These are phyloP conservation scores for Nadsonia commutata DNA, from an alignment of 1,139 yeast genomes.

Conservation along the genomic window DNA sequence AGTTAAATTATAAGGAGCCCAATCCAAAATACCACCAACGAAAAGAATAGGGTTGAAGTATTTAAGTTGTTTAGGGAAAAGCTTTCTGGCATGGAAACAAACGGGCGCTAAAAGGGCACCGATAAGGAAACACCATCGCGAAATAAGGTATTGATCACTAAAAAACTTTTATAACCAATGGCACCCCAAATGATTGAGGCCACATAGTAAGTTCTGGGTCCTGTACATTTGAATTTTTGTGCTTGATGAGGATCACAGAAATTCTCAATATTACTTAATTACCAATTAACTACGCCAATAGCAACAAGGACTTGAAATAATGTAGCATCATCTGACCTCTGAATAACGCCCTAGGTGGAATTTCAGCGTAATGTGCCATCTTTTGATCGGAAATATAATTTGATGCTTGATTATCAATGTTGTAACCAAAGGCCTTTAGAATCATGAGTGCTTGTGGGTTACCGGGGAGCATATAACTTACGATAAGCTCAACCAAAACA, in stretches of 20 bases:
- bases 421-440: slow-evolving; percentile 43
- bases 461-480: slow-evolving; percentile 52
- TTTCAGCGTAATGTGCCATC: slow-evolving; percentile 38
- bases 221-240: slow-evolving; percentile 16
- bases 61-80: slow-evolving; percentile 20
- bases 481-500: slow-evolving; percentile 43
- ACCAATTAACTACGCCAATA: slow-evolving; percentile 38
- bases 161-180: slow-evolving; percentile 50
- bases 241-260: slow-evolving; percentile 15
- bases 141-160: slow-evolving; percentile 29
- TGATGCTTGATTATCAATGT: slow-evolving; percentile 46
- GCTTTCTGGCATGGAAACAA: slow-evolving; percentile 27
- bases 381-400: slow-evolving; percentile 40
- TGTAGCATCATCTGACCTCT: slow-evolving; percentile 38
- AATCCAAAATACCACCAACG: slow-evolving; percentile 29
- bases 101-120: slow-evolving; percentile 28
- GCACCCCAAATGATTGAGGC: slow-evolving; percentile 50
- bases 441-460: slow-evolving; percentile 47
- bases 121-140: slow-evolving; percentile 21
- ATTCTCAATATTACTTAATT: slow-evolving; percentile 22
- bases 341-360: slow-evolving; percentile 45
- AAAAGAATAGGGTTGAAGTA: slow-evolving; percentile 36
- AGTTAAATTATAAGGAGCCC: slow-evolving; percentile 39
- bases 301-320: slow-evolving; percentile 26
- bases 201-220: slow-evolving; percentile 32